Base-by-base conservation (phyloP, 2,329 filamentous ascomycete genomes). In the Arachnomyces sp. region DNA sequence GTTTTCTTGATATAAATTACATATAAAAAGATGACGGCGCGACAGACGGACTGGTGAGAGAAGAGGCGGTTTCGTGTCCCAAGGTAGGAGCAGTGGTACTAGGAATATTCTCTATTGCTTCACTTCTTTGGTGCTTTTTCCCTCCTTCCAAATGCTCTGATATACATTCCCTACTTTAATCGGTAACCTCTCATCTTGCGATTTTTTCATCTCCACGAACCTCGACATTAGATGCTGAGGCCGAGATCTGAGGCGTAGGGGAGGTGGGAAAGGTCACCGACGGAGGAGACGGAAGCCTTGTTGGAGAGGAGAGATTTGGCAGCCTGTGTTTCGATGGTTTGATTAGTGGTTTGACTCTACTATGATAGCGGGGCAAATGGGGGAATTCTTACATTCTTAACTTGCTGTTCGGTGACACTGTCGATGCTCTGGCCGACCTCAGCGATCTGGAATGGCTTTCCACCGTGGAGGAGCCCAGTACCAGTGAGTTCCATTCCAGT, bases 201-300 rank as follows among this genome's bases (percentile, higher is more conserved):
- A 30, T 12, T 13, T 13, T 32, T 32, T 45, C 46, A 54, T 52
- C 55, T 49, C 49, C 51, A 54, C 52, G 45, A 44, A 43, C 53
- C 50, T 54, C 46, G 60, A 55, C 58, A 57, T 77, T 93, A 98
- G 77, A 94, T 87, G 65, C 82, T 86, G 61, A 98, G 77, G 55
- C 90, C 93, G 64, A 98, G 74, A 62, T 98, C 92, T 69, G 89
- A 85, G 51, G 88, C 92, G 62, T 82, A 98, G 43, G 92, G 92
- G 61, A 98, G 79, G 57, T 82, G 76, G 66, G 86, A 83, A 55
- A 98, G 76, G 64, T 98, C 92, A 65, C 92, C 92, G 48, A 96
- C 88, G 43, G 86, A 76, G 47, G 87, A 83, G 48, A 95, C 84
- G 39, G 86, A 82, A 38, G 90, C 89, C 76, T 89, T 96, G 66